Conservation (phyloP, 1,284 basidiomycete species). For the Tilletia walkeri region DNA sequence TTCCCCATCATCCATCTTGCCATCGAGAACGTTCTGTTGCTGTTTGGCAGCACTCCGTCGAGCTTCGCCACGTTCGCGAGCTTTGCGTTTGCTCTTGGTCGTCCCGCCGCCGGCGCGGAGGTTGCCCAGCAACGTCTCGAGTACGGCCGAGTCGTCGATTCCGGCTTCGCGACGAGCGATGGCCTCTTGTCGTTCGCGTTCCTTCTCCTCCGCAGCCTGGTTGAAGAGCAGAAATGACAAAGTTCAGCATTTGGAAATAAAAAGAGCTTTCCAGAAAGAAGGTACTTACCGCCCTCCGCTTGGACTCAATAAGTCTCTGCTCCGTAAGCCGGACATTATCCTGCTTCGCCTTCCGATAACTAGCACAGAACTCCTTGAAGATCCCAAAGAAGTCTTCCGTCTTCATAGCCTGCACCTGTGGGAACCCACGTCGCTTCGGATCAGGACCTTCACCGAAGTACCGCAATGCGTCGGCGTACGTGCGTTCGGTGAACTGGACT, state of each 20-base stretch:
- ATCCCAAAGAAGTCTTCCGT: constrained; percentile 57
- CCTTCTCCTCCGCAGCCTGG: constrained; percentile 48
- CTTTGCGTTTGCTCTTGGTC: constrained; percentile 44
- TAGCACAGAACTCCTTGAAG: constrained; percentile 52
- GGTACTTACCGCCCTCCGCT: constrained; percentile 35
- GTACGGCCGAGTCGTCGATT: constrained; percentile 50
- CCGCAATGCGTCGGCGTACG: constrained; percentile 49
- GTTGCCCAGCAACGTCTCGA: constrained; percentile 51
- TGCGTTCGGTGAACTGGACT: constrained; percentile 50
- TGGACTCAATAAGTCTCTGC: constrained; percentile 50
- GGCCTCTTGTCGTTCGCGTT: constrained; percentile 48
- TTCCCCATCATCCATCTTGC: constrained; percentile 87
- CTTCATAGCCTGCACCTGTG: constrained; percentile 42
- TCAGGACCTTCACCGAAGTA: constrained; percentile 55
- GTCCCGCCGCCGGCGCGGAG: constrained; percentile 46
- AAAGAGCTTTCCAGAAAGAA: neutral
- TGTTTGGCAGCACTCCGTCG: neutral
- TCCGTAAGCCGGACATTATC: constrained; percentile 51
- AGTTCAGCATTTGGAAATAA: neutral
- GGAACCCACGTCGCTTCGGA: constrained; percentile 50
- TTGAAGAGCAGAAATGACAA: no score
- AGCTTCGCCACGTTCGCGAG: constrained; percentile 28
- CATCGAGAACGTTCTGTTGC: constrained; percentile 40
- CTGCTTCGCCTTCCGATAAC: constrained; percentile 52
- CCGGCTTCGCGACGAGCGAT: constrained; percentile 49